Percentiles rank a stretch among this genome's conserved stretches.
Conservation (phyloP, 352 stramenopile species). For the Vaucheria bursata region DNA sequence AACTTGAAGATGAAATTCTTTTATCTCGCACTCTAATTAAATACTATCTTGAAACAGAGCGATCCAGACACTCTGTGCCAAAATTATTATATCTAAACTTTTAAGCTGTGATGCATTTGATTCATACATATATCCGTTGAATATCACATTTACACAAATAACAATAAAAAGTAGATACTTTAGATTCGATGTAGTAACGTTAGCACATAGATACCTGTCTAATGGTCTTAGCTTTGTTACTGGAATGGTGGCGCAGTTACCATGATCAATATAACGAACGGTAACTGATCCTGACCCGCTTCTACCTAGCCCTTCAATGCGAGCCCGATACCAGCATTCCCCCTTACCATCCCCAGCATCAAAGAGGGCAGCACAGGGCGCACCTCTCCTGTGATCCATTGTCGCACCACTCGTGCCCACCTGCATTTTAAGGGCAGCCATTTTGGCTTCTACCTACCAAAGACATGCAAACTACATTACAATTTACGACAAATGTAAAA, state of each 20-base stretch:
- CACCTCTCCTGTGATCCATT: constrained; percentile 30
- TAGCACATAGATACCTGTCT: constrained; percentile 11
- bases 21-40: too few species aligned
- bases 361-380: constrained; percentile 40
- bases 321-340: constrained; percentile 28
- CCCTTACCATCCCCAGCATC: constrained; percentile 27
- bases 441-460: constrained; percentile 1
- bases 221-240: constrained; percentile 26
- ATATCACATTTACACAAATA: too few species aligned
- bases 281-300: constrained; percentile 9
- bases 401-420: constrained; percentile 32
- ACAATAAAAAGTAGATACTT: background rate
- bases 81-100: too few species aligned
- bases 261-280: constrained; percentile 45
- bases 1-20: background rate
- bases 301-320: constrained; percentile 22
- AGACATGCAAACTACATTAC: too few species aligned
- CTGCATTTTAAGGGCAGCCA: constrained; percentile 12
- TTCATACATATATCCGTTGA: too few species aligned
- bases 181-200: background rate
- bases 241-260: constrained; percentile 31
- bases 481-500: too few species aligned
- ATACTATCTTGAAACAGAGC: too few species aligned
- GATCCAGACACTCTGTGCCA: too few species aligned
- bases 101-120: too few species aligned